These are phyloP conservation scores for Salix udensis DNA, from an alignment of 345 rosid genomes.

Conservation along the genomic window DNA sequence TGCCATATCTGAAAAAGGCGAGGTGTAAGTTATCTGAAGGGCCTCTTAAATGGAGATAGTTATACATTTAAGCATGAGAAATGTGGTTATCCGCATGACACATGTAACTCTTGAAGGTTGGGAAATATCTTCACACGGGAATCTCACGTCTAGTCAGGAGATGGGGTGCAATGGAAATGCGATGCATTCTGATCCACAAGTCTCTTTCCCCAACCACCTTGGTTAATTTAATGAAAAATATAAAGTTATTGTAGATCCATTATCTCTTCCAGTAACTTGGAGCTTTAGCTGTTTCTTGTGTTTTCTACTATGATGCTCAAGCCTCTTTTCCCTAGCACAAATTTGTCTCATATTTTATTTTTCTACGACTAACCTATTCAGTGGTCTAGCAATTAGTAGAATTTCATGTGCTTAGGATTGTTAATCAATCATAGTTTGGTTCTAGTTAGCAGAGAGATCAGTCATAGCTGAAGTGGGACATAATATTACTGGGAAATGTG, in stretches of 20 bases:
- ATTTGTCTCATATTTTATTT: too few relatives aligned
- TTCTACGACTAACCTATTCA: not conserved
- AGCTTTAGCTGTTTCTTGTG: not conserved
- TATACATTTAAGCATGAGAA: slow-evolving; percentile 42
- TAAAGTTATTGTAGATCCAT: not conserved
- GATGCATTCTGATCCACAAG: slow-evolving; percentile 66
- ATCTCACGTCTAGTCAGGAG: slow-evolving; percentile 45
- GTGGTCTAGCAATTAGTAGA: not conserved
- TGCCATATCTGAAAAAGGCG: slow-evolving; percentile 80
- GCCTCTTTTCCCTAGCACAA: not conserved
- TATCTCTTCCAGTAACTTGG: not conserved
- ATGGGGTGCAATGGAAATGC: slow-evolving; percentile 56
- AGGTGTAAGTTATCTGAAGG: slow-evolving; percentile 85
- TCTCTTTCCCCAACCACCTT: slow-evolving; percentile 45
- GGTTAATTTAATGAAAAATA: slow-evolving; percentile 8
- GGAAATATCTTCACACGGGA: slow-evolving; percentile 45
- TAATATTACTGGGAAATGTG: not conserved
- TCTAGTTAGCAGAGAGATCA: not conserved
- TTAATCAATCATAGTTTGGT: not conserved
- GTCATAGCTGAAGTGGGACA: not conserved
- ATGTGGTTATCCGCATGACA: slow-evolving; percentile 46
- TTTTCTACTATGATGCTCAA: not conserved
- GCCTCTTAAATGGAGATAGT: slow-evolving; percentile 43
- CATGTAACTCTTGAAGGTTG: slow-evolving; percentile 48
- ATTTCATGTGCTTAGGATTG: not conserved